Conservation (phyloP, 106 monocot genomes). For the Dioscorea alata region DNA sequence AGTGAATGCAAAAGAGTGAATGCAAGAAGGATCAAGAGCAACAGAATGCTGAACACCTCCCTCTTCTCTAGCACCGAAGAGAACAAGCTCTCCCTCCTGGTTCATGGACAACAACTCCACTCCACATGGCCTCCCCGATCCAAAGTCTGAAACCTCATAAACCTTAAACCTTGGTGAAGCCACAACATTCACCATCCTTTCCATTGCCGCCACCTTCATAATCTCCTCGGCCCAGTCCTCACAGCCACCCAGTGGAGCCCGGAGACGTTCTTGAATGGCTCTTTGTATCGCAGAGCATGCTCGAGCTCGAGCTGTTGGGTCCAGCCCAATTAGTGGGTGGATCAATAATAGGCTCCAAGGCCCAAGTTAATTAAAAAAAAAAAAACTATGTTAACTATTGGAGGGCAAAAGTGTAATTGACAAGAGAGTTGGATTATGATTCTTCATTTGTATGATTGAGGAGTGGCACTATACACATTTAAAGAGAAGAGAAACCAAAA, state of each 20-base stretch:
- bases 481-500: too few relatives aligned
- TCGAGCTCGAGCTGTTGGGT: too few relatives aligned
- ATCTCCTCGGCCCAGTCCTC: neutral
- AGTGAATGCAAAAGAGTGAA: neutral
- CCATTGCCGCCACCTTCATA: too few relatives aligned
- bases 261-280: neutral
- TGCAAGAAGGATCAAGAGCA: neutral
- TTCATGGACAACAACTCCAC: conserved; percentile 19
- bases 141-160: conserved; percentile 21
- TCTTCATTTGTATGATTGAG: too few relatives aligned
- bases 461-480: too few relatives aligned
- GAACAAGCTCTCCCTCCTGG: conserved; percentile 12
- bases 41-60: conserved; percentile 22
- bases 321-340: too few relatives aligned
- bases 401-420: too few relatives aligned
- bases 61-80: conserved; percentile 8
- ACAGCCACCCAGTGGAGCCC: conserved; percentile 3
- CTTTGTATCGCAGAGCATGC: conserved; percentile 4
- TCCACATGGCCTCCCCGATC: conserved; percentile 30
- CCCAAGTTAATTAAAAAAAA: too few relatives aligned
- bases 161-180: conserved; percentile 19
- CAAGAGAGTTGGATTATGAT: too few relatives aligned
- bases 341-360: too few relatives aligned
- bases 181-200: neutral
- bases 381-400: too few relatives aligned